Base-by-base conservation (phyloP, 1,284 basidiomycete species). In the Coniferiporia sulphurascens region DNA sequence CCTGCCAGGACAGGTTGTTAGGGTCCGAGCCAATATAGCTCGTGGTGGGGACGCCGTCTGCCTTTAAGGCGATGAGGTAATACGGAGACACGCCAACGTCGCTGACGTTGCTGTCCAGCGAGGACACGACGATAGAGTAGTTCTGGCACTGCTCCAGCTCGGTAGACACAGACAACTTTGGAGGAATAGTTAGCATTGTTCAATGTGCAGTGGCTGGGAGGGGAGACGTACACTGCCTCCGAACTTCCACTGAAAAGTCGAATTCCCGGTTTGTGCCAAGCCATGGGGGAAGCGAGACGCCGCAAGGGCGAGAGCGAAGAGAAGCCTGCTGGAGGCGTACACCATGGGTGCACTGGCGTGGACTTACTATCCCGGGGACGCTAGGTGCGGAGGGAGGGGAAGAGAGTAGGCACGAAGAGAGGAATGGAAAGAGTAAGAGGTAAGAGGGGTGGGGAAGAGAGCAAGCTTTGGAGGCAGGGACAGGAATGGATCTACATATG, bases 61-160 rank as follows among this genome's bases (percentile, higher is more conserved):
- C 56, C 38, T 75, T 74, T 56, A 78, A 76, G 0, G 79, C 76
- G 35, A 79, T 71, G 75, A 83, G 76, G 65, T 77, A 81, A 63
- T 76, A 84, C 1, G 79, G 80, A 2, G 79, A 73, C 0, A 70
- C 66, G 0, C 74, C 78, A 22, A 66, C 34, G 19, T 12, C 22
- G 19, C 55, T 57, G 8, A 41, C 12, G 21, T 59, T 44, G n/a
- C 45, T 32, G 44, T 35, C 35, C 13, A 22, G 15, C 35, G 32
- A 32, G 4, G 22, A 5, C 15, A 62, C 27, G 8, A 6, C 1
- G 27, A 62, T n/a, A 12, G 9, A 22, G 35, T 62, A 62, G 9
- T 15, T 48, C 9, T 22, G 6, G 35, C 61, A 62, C 36, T 53
- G 48, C 35, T 50, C 32, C 22, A 61, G 35, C 7, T 44, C 21